Conservation (phyloP, 352 stramenopile species). For the Lagenidium sp. region DNA sequence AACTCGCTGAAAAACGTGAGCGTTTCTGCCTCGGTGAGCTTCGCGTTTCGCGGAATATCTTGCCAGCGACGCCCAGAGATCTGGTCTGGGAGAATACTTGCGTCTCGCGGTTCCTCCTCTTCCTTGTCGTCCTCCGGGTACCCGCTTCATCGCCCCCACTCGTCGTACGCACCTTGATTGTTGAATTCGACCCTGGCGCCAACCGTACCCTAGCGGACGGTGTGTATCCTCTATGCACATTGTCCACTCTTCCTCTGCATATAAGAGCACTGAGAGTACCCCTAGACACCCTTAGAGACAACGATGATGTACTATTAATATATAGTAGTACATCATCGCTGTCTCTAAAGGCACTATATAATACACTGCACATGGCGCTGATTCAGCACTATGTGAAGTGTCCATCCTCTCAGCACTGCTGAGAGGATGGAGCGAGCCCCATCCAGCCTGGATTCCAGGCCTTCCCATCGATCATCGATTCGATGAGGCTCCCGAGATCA, state of each 20-base stretch:
- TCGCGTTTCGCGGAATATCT: slow-evolving; percentile 21
- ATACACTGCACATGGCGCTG: too few relatives aligned
- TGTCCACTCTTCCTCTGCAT: not conserved
- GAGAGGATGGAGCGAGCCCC: too few relatives aligned
- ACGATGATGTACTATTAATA: too few relatives aligned
- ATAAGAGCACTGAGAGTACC: not conserved
- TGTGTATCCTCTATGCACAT: not conserved
- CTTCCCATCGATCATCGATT: too few relatives aligned
- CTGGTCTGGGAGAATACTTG: slow-evolving; percentile 9
- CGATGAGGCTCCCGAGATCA: too few relatives aligned
- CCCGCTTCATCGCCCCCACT: slow-evolving; percentile 4
- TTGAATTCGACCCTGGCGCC: not conserved
- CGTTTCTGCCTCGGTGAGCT: slow-evolving; percentile 15
- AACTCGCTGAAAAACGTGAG: too few relatives aligned
- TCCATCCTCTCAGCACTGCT: too few relatives aligned
- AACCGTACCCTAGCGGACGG: not conserved
- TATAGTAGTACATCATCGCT: too few relatives aligned
- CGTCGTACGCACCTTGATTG: not conserved
- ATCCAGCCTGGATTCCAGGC: too few relatives aligned
- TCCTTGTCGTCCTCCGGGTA: slow-evolving; percentile 9
- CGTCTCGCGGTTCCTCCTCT: slow-evolving; percentile 8
- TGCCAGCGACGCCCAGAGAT: slow-evolving; percentile 10
- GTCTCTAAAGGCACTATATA: too few relatives aligned
- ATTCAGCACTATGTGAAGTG: too few relatives aligned
- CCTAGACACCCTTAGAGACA: not conserved